Conservation (phyloP, 805 yeast species). For the Naumovozyma castellii region DNA sequence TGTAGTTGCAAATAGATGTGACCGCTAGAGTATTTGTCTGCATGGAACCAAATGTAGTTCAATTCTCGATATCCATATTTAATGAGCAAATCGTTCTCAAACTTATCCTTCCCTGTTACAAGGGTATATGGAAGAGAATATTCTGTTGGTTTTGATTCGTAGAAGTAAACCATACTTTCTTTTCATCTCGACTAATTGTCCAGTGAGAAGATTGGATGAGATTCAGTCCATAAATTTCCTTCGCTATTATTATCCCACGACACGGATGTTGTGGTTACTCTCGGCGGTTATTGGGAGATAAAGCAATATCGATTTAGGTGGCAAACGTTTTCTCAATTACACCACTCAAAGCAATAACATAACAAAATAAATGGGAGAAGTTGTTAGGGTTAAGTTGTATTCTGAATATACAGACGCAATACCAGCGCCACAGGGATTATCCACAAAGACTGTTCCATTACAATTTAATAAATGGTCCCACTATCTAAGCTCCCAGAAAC, state of each 20-base stretch:
- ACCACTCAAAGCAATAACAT: no score
- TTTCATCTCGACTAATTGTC: background rate
- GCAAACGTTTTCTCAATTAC: no score
- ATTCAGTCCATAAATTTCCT: background rate
- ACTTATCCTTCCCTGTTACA: conserved; percentile 62
- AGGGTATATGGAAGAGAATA: conserved; percentile 12
- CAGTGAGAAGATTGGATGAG: background rate
- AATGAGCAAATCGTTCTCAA: conserved; percentile 54
- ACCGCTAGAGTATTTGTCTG: conserved; percentile 66
- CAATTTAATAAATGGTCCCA: conserved; percentile 16
- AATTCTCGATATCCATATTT: conserved; percentile 57
- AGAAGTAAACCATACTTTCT: conserved; percentile 23
- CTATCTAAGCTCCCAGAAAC: background rate
- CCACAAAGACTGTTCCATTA: conserved; percentile 7
- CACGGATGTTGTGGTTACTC: no score
- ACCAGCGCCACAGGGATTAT: conserved; percentile 20
- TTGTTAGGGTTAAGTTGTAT: conserved; percentile 7
- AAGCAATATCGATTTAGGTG: no score
- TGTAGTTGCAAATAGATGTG: conserved; percentile 60
- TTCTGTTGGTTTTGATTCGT: conserved; percentile 18
- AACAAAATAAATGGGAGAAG: background rate
- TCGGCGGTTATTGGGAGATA: no score
- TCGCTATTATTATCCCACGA: background rate
- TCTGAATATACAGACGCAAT: conserved; percentile 14
- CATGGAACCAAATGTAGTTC: conserved; percentile 62